phyloP scores from a whole-genome alignment of 2,329 filamentous ascomycete species.

The Ophiocordyceps camponoti-leonardi region DNA sequence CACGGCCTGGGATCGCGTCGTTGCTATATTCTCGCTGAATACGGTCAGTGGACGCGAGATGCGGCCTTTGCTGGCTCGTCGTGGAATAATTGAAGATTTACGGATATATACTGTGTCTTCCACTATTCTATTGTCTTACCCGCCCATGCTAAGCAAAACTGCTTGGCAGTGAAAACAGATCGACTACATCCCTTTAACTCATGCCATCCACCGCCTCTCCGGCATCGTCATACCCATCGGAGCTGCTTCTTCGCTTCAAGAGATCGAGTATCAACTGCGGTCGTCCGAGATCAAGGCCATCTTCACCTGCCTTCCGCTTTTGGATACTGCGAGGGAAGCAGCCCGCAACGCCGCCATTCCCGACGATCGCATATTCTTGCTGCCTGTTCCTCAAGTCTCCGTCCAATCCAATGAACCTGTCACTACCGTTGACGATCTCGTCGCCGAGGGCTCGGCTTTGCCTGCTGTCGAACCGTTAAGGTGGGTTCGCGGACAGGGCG shows the following conservation, averaged over 20 bases:
- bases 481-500: constrained; percentile 48
- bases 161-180: constrained; percentile 31
- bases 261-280: constrained; percentile 56
- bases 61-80: too few relatives aligned
- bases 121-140: too few relatives aligned
- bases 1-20: constrained; percentile 66
- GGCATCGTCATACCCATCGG: constrained; percentile 61
- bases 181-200: constrained; percentile 56
- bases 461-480: constrained; percentile 35
- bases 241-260: constrained; percentile 51
- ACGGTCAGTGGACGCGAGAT: too few relatives aligned
- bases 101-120: too few relatives aligned
- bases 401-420: constrained; percentile 28
- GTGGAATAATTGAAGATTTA: too few relatives aligned
- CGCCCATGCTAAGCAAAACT: too few relatives aligned
- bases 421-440: constrained; percentile 45
- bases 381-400: constrained; percentile 39
- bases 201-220: constrained; percentile 58
- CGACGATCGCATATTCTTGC: constrained; percentile 46
- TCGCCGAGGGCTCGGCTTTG: constrained; percentile 39
- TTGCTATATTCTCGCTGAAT: constrained; percentile 58
- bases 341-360: constrained; percentile 47
- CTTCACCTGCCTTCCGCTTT: constrained; percentile 53
- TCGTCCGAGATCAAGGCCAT: constrained; percentile 51
- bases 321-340: constrained; percentile 46